Evolutionary conservation across 2,329 filamentous ascomycete species (phyloP), one percentile per base, ranked within the genome.

Genomic region (Macrophomina phaseolina): DNA sequence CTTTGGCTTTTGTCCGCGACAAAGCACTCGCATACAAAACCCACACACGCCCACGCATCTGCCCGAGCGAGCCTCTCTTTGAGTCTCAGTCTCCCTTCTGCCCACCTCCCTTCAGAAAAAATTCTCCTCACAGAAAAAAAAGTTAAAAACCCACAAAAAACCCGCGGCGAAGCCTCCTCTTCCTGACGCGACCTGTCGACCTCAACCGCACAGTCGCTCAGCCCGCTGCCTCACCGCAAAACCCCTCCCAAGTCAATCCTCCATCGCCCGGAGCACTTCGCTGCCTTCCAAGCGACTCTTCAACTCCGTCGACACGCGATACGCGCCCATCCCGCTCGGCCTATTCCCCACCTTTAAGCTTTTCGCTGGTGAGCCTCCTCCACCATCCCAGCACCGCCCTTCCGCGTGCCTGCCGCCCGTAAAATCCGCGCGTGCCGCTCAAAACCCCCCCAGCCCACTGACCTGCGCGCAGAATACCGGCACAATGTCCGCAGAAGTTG

Each of bases 401-500:
- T 36, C 18, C 56, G 56, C 56, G 40, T 61, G 38, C 14, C 28
- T 40, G 28, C 55, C 28, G 28, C 56, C 18, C 23, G 23, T 23
- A 46, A 46, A 34, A 58, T 51, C 23, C n/a, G 30, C 32, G 42
- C 42, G 64, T 34, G 53, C 53, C 42, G 42, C 64, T 40, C 51
- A 34, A 28, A 5, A 16, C 7, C 32, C 28, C 45, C 18, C 8
- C 34, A 67, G 53, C 67, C 69, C 36, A 70, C 75, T 77, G 66
- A 77, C 73, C 69, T 11, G 53, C 18, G 45, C 55, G 48, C 62
- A 67, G 34, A 65, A 66, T 34, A 48, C 48, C 34, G 73, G 58
- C 51, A 73, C 77, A 64, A 79, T 79, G 76, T 79, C 77, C 77
- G 67, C 75, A 64, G 78, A 79, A 75, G 76, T 79, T 73, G 81